These are phyloP conservation scores for Dactylis glomerata DNA, from an alignment of 176 grass and related monocot genomes.

Conservation along the genomic window DNA sequence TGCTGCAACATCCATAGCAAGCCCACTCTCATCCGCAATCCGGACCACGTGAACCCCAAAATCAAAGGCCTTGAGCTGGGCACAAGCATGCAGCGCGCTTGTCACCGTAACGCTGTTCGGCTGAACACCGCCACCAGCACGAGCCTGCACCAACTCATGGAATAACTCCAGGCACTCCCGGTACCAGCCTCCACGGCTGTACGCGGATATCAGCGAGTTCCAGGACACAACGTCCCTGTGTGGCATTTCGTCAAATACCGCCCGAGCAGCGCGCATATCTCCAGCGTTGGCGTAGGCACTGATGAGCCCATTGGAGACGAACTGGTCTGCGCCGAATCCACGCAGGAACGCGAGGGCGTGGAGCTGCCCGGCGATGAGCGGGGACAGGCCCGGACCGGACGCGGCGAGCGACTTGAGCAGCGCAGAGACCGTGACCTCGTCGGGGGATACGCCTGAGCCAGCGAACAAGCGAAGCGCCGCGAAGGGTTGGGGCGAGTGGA, in stretches of 20 bases:
- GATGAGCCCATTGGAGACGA: constrained; percentile 72
- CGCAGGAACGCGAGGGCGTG: constrained; percentile 43
- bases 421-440: constrained; percentile 55
- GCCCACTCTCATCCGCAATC: constrained; percentile 35
- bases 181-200: constrained; percentile 34
- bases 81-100: constrained; percentile 57
- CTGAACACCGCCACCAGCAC: background rate
- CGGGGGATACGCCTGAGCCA: constrained; percentile 38
- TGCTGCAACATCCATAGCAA: constrained; percentile 32
- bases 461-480: constrained; percentile 49
- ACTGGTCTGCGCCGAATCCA: constrained; percentile 36
- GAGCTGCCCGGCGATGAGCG: constrained; percentile 29
- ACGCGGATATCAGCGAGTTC: constrained; percentile 58
- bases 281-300: constrained; percentile 29
- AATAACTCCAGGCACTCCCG: constrained; percentile 43
- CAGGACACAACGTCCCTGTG: constrained; percentile 52
- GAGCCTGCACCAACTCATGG: constrained; percentile 21
- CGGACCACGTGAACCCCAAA: constrained; percentile 50
- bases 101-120: constrained; percentile 40
- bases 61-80: constrained; percentile 47
- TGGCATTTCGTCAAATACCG: constrained; percentile 51
- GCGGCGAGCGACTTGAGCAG: constrained; percentile 61
- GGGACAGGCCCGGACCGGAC: constrained; percentile 18
- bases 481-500: constrained; percentile 47
- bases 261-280: constrained; percentile 32